phyloP scores from a whole-genome alignment of 495 filamentous ascomycete species.

The Astrothelium macrocarpum region DNA sequence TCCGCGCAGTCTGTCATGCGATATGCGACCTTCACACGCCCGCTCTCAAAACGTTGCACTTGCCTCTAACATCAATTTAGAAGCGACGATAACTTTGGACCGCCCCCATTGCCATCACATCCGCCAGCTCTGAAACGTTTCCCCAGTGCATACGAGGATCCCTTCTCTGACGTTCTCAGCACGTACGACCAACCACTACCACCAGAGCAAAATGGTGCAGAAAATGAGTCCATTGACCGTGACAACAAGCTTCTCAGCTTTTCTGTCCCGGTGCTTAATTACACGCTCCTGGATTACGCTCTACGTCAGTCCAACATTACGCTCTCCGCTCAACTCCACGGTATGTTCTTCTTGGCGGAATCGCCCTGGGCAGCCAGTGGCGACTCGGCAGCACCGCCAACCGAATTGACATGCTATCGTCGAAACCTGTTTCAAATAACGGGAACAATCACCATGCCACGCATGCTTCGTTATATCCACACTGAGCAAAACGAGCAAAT shows the following conservation, averaged over 20 bases:
- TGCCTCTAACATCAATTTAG: not conserved
- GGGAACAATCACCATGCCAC: constrained; percentile 67
- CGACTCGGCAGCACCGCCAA: constrained; percentile 55
- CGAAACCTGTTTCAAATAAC: constrained; percentile 85
- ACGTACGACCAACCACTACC: constrained; percentile 29
- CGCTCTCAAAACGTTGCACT: not conserved
- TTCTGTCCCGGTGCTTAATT: constrained; percentile 57
- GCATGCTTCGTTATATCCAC: constrained; percentile 60
- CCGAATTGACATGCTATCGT: constrained; percentile 85
- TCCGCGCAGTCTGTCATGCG: not conserved
- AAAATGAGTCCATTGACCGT: constrained; percentile 43
- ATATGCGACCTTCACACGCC: not conserved
- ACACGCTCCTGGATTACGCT: constrained; percentile 59
- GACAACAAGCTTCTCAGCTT: constrained; percentile 79
- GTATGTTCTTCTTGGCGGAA: constrained; percentile 94
- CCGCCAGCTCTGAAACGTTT: constrained; percentile 32
- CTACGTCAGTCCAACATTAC: constrained; percentile 49
- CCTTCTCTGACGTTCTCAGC: constrained; percentile 35
- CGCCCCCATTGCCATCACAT: constrained; percentile 15
- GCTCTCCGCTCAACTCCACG: constrained; percentile 76
- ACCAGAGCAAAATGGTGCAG: constrained; percentile 26
- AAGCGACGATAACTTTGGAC: constrained; percentile 20
- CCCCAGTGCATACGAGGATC: constrained; percentile 33
- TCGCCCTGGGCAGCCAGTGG: constrained; percentile 57
- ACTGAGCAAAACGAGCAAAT: constrained; percentile 70